Percentiles rank a stretch among this genome's conserved stretches.
Evolutionary conservation across 768 basidiomycete genomes (phyloP).

Genomic region (Chalciporus sphaerocephalus): DNA sequence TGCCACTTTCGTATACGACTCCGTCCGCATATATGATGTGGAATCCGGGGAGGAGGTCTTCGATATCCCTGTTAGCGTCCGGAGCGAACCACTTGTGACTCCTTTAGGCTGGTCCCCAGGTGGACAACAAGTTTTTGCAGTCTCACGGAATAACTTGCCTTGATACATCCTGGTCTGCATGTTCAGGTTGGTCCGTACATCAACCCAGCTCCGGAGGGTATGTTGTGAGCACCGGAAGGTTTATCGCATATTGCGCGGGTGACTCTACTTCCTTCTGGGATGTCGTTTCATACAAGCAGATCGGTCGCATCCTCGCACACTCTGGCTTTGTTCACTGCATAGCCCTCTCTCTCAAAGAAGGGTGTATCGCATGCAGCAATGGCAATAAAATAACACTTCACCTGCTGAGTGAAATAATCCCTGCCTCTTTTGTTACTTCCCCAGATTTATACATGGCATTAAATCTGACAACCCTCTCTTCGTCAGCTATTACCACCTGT

Average conservation of each 20-base stretch:
- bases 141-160: too few relatives aligned
- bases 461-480: too few relatives aligned
- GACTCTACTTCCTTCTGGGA: conserved; percentile 8
- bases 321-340: not conserved
- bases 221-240: not conserved
- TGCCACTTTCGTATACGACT: too few relatives aligned
- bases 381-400: not conserved
- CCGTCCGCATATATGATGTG: too few relatives aligned
- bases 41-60: too few relatives aligned
- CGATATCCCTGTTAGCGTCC: too few relatives aligned
- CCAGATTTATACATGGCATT: too few relatives aligned
- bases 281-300: conserved; percentile 2
- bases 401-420: conserved; percentile 2
- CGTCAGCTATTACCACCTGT: too few relatives aligned
- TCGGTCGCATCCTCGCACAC: not conserved
- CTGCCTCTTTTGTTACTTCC: conserved; percentile 4
- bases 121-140: too few relatives aligned
- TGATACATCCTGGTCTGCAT: too few relatives aligned
- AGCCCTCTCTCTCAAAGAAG: conserved; percentile 6
- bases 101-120: too few relatives aligned
- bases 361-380: conserved; percentile 7
- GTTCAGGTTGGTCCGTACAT: not conserved
- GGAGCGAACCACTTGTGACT: too few relatives aligned
- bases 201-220: not conserved
- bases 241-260: not conserved